These are phyloP conservation scores for Candida easanensis DNA, from an alignment of 805 yeast genomes.

Conservation along the genomic window DNA sequence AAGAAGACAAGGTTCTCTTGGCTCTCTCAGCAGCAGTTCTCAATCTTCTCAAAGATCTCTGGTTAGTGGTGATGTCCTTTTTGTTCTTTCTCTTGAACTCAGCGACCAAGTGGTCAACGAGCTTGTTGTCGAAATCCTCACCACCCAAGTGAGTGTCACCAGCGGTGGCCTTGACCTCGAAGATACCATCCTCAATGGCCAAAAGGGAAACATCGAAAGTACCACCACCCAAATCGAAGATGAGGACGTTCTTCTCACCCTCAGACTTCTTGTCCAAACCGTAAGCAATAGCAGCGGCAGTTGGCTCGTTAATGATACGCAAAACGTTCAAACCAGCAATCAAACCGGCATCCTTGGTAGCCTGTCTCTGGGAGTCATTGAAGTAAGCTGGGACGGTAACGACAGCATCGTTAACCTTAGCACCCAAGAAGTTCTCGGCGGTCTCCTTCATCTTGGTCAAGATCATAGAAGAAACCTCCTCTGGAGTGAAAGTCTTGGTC, in stretches of 20 bases:
- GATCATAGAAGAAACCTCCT: conserved; percentile 93
- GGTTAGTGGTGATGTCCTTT: conserved; percentile 88
- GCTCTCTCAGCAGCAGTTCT: conserved; percentile 53
- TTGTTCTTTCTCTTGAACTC: conserved; percentile 97
- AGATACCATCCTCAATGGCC: conserved; percentile 93
- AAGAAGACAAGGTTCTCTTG: conserved; percentile 95
- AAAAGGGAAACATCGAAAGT: conserved; percentile 94
- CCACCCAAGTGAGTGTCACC: conserved; percentile 30
- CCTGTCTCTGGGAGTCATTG: conserved; percentile 25
- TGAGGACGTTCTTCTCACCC: conserved; percentile 83
- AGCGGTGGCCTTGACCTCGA: conserved; percentile 89
- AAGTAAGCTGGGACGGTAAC: conserved; percentile 37
- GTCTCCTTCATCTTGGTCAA: conserved; percentile 86
- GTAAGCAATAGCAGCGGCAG: conserved; percentile 46
- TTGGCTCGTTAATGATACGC: conserved; percentile 24
- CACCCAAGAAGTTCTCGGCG: conserved; percentile 88
- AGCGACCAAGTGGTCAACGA: conserved; percentile 86
- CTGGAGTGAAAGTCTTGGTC: conserved; percentile 85
- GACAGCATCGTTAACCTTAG: conserved; percentile 84
- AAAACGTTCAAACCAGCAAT: conserved; percentile 23
- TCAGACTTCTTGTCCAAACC: conserved; percentile 79
- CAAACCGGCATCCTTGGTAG: conserved; percentile 23
- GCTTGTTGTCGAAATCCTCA: conserved; percentile 50
- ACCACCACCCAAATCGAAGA: conserved; percentile 97
- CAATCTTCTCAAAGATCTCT: conserved; percentile 96